A percentile compares a stretch with the other conserved stretches of the same genome.
These are phyloP conservation scores for Westerdykella aurantiaca DNA, from an alignment of 2,329 filamentous ascomycete genomes.

Conservation along the genomic window DNA sequence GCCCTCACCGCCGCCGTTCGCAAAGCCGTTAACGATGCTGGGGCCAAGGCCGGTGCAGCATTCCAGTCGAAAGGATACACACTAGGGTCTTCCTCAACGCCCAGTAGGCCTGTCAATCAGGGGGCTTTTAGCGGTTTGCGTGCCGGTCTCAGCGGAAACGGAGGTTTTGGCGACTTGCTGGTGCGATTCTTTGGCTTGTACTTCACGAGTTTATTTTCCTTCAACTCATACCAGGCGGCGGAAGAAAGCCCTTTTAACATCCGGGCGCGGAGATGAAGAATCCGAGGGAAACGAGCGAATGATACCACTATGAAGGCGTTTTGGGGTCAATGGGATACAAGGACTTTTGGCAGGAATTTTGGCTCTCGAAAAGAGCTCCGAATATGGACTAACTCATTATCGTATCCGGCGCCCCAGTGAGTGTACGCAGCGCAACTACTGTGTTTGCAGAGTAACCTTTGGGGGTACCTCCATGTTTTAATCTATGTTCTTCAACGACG, in stretches of 20 bases:
- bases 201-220: slow-evolving; percentile 41
- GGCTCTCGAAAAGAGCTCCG: background rate
- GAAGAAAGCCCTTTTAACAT: slow-evolving; percentile 42
- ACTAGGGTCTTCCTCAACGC: slow-evolving; percentile 31
- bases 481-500: background rate
- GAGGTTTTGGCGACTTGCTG: slow-evolving; percentile 36
- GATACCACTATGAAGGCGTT: background rate
- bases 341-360: background rate
- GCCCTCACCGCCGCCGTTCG: slow-evolving; percentile 44
- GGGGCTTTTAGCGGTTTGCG: slow-evolving; percentile 22
- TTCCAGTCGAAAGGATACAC: slow-evolving; percentile 43
- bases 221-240: slow-evolving; percentile 41
- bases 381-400: no score
- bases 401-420: no score
- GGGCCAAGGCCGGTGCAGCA: slow-evolving; percentile 30
- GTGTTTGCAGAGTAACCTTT: no score
- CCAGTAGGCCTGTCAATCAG: slow-evolving; percentile 20
- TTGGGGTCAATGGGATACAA: background rate
- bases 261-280: slow-evolving; percentile 18
- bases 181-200: slow-evolving; percentile 45
- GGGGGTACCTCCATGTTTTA: background rate
- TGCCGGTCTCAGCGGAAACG: slow-evolving; percentile 23
- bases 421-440: no score
- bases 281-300: background rate
- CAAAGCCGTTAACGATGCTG: slow-evolving; percentile 39